phyloP scores from a whole-genome alignment of 306 rosid species.

The Albizia julibrissin region DNA sequence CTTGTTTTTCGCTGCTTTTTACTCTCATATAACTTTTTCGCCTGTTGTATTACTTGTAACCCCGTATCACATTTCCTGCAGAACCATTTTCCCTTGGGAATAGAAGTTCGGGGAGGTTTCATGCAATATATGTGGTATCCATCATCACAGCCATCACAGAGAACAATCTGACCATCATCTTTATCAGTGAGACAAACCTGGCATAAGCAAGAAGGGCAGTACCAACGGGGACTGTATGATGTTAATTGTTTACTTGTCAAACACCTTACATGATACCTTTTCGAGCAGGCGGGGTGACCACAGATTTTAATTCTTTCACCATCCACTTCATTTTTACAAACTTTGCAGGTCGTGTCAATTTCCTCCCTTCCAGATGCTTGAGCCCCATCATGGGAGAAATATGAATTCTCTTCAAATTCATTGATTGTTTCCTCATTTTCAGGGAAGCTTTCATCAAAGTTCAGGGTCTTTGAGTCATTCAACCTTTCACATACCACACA shows the following conservation, averaged over 20 bases:
- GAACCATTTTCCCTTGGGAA: slow-evolving; percentile 85
- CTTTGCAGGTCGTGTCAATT: slow-evolving; percentile 45
- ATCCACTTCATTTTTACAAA: slow-evolving; percentile 57
- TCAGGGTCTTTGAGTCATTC: slow-evolving; percentile 43
- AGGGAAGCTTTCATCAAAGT: slow-evolving; percentile 44
- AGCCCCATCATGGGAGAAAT: slow-evolving; percentile 48
- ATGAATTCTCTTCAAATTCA: slow-evolving; percentile 56
- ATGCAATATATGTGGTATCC: slow-evolving; percentile 87
- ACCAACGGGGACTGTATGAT: slow-evolving; percentile 63
- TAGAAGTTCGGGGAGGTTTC: slow-evolving; percentile 58
- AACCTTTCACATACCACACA: slow-evolving; percentile 82
- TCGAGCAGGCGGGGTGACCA: slow-evolving; percentile 61
- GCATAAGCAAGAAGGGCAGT: slow-evolving; percentile 94
- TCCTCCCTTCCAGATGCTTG: slow-evolving; percentile 33
- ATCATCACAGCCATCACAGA: slow-evolving; percentile 94
- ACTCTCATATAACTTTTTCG: slow-evolving; percentile 55
- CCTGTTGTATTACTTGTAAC: slow-evolving; percentile 57
- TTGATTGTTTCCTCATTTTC: slow-evolving; percentile 45
- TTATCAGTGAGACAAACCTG: slow-evolving; percentile 64
- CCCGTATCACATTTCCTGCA: slow-evolving; percentile 73
- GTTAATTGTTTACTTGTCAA: slow-evolving; percentile 64
- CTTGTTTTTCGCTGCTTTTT: slow-evolving; percentile 39
- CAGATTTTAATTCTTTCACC: slow-evolving; percentile 53
- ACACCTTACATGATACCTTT: slow-evolving; percentile 77
- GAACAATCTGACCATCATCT: slow-evolving; percentile 69